phyloP scores from a whole-genome alignment of 441 rosid genomes.

The Croton laevigatus region DNA sequence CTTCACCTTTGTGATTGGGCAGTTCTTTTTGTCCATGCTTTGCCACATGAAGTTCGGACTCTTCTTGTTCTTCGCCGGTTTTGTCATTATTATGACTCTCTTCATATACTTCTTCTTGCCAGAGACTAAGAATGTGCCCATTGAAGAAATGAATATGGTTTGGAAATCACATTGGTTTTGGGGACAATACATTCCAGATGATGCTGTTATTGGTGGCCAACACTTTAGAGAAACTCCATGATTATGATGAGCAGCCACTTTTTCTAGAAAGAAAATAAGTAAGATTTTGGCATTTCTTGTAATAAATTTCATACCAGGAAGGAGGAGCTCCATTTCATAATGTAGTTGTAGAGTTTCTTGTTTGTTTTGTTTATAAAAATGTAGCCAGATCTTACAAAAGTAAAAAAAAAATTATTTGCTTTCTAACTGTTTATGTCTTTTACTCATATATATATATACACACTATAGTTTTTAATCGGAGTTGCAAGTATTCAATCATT shows the following conservation, averaged over 20 bases:
- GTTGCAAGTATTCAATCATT: too few species aligned
- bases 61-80: constrained; percentile 48
- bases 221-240: neutral
- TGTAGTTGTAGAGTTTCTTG: neutral
- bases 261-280: neutral
- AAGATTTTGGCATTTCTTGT: neutral
- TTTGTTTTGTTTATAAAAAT: neutral
- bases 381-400: neutral
- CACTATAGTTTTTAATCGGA: too few species aligned
- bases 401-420: neutral
- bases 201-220: constrained; percentile 23
- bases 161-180: constrained; percentile 49
- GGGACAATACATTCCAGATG: constrained; percentile 34
- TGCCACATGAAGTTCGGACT: constrained; percentile 58
- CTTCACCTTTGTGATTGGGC: constrained; percentile 47
- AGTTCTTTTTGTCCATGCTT: constrained; percentile 45
- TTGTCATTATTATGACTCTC: constrained; percentile 43
- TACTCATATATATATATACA: too few species aligned
- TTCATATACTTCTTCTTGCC: constrained; percentile 46
- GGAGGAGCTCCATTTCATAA: neutral
- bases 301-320: neutral
- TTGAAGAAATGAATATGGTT: constrained; percentile 38
- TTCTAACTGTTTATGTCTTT: neutral
- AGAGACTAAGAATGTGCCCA: constrained; percentile 40
- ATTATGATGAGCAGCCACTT: neutral